These are phyloP conservation scores for Metschnikowia colocasiae DNA, from an alignment of 805 yeast genomes.

Conservation along the genomic window DNA sequence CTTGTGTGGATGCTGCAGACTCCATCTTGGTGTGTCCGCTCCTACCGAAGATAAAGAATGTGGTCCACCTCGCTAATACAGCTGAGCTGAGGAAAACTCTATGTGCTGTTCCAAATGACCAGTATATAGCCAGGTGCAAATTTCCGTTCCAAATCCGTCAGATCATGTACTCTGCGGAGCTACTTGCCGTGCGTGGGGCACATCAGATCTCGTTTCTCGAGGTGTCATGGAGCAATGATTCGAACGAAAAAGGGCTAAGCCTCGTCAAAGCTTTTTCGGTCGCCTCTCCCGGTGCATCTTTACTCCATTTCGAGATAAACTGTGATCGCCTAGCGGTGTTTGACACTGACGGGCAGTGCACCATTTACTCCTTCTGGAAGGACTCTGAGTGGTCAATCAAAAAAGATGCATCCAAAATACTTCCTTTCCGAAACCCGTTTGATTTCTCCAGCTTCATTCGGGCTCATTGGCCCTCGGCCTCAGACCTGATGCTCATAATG, in stretches of 20 bases:
- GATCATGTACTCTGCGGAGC: constrained; percentile 5
- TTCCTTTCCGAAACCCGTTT: constrained; percentile 8
- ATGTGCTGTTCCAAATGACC: constrained; percentile 4
- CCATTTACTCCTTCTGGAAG: constrained; percentile 5
- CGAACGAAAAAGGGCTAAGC: constrained; percentile 7
- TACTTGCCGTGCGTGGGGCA: constrained; percentile 14
- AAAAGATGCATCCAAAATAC: not conserved
- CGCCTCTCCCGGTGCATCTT: not conserved
- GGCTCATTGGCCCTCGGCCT: constrained; percentile 11
- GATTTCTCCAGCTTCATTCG: constrained; percentile 14
- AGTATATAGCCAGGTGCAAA: constrained; percentile 3
- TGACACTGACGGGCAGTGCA: constrained; percentile 4
- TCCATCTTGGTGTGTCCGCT: constrained; percentile 11
- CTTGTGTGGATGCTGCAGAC: constrained; percentile 6
- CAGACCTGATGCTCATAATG: constrained; percentile 6
- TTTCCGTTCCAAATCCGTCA: constrained; percentile 12
- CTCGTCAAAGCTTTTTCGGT: constrained; percentile 6
- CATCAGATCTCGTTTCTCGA: constrained; percentile 6
- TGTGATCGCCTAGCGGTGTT: constrained; percentile 6
- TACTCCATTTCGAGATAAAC: constrained; percentile 7
- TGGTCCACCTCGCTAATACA: constrained; percentile 4
- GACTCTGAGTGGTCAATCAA: constrained; percentile 7
- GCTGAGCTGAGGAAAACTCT: constrained; percentile 7
- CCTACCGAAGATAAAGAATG: constrained; percentile 12
- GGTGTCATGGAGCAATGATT: constrained; percentile 12